Conservation (phyloP, 495 filamentous ascomycete genomes). For the Penicillium turbatum region DNA sequence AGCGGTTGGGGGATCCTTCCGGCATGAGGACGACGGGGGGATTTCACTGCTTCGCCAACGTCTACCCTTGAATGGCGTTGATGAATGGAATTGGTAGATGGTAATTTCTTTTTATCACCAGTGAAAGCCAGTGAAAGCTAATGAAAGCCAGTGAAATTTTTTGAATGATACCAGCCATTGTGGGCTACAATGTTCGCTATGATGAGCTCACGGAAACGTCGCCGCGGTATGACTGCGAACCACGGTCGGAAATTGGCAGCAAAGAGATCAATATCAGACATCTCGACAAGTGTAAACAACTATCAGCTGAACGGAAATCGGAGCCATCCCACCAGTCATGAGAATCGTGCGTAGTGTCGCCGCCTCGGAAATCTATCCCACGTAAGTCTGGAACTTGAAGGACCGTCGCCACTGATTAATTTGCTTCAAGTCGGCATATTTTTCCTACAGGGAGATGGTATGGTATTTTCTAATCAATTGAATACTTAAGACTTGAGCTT, state of each 20-base stretch:
- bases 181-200: not conserved
- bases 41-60: slow-evolving; percentile 3
- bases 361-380: slow-evolving; percentile 7
- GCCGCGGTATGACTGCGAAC: slow-evolving; percentile 1
- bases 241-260: not conserved
- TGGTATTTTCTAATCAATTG: no score
- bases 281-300: not conserved
- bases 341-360: not conserved
- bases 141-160: no score
- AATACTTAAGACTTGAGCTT: no score
- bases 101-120: not conserved
- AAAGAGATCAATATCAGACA: not conserved
- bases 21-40: not conserved
- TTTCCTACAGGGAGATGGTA: no score
- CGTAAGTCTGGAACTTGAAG: not conserved
- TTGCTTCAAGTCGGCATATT: no score
- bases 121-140: no score
- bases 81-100: not conserved
- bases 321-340: not conserved
- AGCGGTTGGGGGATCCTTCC: not conserved
- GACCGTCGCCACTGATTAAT: not conserved
- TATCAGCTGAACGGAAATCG: not conserved
- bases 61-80: not conserved
- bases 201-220: slow-evolving; percentile 20
- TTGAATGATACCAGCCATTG: no score